These are phyloP conservation scores for Meyerozyma smithsonii DNA, from an alignment of 1,139 yeast genomes.

Conservation along the genomic window DNA sequence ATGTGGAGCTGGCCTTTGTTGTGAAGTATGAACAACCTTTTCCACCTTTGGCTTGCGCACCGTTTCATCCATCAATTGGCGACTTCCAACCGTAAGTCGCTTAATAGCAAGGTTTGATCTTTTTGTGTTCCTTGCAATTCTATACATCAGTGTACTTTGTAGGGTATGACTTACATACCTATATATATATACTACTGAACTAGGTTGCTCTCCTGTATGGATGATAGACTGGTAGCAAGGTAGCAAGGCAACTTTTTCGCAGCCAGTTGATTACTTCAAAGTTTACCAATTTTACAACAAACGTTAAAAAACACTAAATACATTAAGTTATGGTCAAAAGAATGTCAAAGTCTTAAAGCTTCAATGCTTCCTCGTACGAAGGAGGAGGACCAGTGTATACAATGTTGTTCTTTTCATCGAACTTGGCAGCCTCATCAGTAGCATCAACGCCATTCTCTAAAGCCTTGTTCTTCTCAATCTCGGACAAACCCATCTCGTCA, in stretches of 20 bases:
- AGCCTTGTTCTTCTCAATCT: constrained; percentile 56
- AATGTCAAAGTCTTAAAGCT: constrained; percentile 18
- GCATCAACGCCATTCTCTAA: constrained; percentile 52
- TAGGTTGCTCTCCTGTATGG: constrained; percentile 1
- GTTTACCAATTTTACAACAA: no score
- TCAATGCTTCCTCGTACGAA: constrained; percentile 40
- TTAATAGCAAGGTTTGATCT: neutral
- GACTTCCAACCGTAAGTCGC: neutral
- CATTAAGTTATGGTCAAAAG: neutral
- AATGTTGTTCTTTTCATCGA: constrained; percentile 50
- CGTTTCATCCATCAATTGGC: constrained; percentile 8
- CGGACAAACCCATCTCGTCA: constrained; percentile 67
- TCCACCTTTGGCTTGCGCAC: constrained; percentile 8
- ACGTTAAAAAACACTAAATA: constrained; percentile 3
- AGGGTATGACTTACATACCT: neutral
- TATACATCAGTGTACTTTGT: neutral
- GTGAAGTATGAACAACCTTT: constrained; percentile 2
- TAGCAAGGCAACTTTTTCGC: neutral
- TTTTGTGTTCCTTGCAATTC: neutral
- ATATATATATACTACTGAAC: neutral
- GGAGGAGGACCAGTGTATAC: constrained; percentile 65
- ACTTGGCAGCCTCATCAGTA: constrained; percentile 52
- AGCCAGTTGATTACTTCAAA: no score
- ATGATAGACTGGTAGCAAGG: no score
- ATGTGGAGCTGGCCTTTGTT: constrained; percentile 4